A percentile compares a stretch with the other conserved stretches of the same genome.
These are phyloP conservation scores for Prunus salicina DNA, from an alignment of 306 rosid genomes.

Conservation along the genomic window DNA sequence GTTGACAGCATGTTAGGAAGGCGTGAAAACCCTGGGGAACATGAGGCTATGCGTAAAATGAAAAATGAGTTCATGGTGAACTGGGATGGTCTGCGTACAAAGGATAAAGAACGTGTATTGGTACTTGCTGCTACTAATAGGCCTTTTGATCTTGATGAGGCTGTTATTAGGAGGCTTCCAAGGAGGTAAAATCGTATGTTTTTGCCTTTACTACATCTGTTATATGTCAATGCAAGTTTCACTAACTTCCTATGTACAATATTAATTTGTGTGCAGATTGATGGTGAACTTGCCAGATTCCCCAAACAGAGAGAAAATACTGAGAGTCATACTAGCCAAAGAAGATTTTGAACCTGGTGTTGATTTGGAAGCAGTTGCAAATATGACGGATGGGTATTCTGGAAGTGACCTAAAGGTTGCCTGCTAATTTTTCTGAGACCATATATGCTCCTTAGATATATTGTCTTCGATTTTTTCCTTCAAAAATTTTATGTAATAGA, in stretches of 20 bases:
- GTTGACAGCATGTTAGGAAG: constrained; percentile 98
- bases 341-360: constrained; percentile 79
- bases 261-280: constrained; percentile 48
- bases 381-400: constrained; percentile 90
- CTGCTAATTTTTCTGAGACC: not conserved
- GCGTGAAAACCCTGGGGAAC: constrained; percentile 96
- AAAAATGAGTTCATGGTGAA: constrained; percentile 98
- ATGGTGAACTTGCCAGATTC: constrained; percentile 94
- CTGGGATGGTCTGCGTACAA: constrained; percentile 98
- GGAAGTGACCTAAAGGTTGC: constrained; percentile 95
- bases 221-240: not conserved
- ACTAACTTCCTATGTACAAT: not conserved
- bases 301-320: constrained; percentile 73
- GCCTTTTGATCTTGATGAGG: constrained; percentile 98
- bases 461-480: not conserved
- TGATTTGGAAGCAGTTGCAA: constrained; percentile 75
- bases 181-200: constrained; percentile 56
- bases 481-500: not conserved
- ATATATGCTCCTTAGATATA: not conserved
- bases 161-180: constrained; percentile 97
- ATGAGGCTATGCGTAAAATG: constrained; percentile 97
- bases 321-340: constrained; percentile 76
- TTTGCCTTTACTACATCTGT: not conserved
- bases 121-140: constrained; percentile 98
- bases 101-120: constrained; percentile 87